A percentile compares a stretch with the other conserved stretches of the same genome.
These are phyloP conservation scores for Phascolomyces articulosus DNA, from an alignment of 371 early-diverging fungal genomes.

Conservation along the genomic window DNA sequence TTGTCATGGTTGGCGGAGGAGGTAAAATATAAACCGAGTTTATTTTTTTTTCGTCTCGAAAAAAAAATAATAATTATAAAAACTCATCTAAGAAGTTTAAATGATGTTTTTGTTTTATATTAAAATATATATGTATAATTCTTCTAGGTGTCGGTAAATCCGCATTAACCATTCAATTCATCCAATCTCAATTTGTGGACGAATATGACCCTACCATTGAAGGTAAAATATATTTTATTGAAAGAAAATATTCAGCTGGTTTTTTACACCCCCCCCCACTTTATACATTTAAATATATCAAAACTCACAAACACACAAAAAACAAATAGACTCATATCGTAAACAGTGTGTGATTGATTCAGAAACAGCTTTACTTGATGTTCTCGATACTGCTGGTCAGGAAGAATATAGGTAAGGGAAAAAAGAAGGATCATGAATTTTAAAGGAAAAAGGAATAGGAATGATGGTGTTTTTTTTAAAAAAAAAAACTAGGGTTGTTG, in stretches of 20 bases:
- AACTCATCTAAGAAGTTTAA: too few relatives aligned
- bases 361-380: slow-evolving; percentile 83
- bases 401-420: slow-evolving; percentile 79
- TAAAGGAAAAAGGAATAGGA: too few relatives aligned
- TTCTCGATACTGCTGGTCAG: slow-evolving; percentile 94
- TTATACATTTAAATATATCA: neutral
- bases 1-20: slow-evolving; percentile 87
- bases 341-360: slow-evolving; percentile 87
- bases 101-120: too few relatives aligned
- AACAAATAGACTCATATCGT: slow-evolving; percentile 80
- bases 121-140: too few relatives aligned
- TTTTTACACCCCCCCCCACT: too few relatives aligned
- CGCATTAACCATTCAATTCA: slow-evolving; percentile 90
- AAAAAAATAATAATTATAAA: neutral
- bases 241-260: too few relatives aligned
- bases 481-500: too few relatives aligned
- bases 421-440: too few relatives aligned
- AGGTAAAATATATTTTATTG: slow-evolving; percentile 36
- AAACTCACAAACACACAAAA: neutral
- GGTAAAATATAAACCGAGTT: slow-evolving; percentile 48
- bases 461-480: too few relatives aligned
- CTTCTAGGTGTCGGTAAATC: slow-evolving; percentile 80
- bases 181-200: slow-evolving; percentile 89
- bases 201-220: slow-evolving; percentile 96
- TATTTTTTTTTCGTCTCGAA: too few relatives aligned